Evolutionary conservation across 2,329 filamentous ascomycete genomes (phyloP), one percentile per base, ranked within the genome.

Genomic region (Penicillium expansum): DNA sequence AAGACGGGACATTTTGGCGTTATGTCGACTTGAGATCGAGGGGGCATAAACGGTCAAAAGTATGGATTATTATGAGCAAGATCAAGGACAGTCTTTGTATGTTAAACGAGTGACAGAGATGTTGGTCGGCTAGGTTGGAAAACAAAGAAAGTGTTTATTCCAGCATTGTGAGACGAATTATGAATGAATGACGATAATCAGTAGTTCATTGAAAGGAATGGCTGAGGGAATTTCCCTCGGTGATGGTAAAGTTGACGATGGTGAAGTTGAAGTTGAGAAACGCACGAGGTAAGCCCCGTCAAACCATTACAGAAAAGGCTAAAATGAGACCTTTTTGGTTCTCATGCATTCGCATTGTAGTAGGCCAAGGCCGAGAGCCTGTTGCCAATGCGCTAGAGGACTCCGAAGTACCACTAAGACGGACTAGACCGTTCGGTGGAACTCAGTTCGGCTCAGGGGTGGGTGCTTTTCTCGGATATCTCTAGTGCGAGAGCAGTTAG

Each of bases 351-450:
- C 11, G n/a, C n/a, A 39, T 16, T n/a, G n/a, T n/a, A n/a, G n/a
- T n/a, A n/a, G 37, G 56, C 62, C 56, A 58, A 62, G 60, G 55
- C 60, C 62, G 48, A 61, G 45, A 52, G 52, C 53, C 10, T 32
- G 16, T 2, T 50, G 30, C 32, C 43, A 38, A 47, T 32, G 51
- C 37, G 42, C 38, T 39, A 44, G 5, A 29, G 27, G 14, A 16
- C 18, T 22, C 48, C 37, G 13, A 29, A 37, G 24, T 38, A 41
- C 30, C 57, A 56, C 63, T 63, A 62, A 45, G 33, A 55, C 58
- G 62, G 57, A 64, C 64, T 66, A 66, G 64, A 65, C 57, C 62
- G 62, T 61, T 65, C 62, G 57, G 59, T 66, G 62, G 61, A 60
- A 57, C 41, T 62, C 14, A 33, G 5, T 4, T 20, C n/a, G n/a